Evolutionary conservation across 148 eudicot species (phyloP).

Genomic region (Rhododendron simsii): DNA sequence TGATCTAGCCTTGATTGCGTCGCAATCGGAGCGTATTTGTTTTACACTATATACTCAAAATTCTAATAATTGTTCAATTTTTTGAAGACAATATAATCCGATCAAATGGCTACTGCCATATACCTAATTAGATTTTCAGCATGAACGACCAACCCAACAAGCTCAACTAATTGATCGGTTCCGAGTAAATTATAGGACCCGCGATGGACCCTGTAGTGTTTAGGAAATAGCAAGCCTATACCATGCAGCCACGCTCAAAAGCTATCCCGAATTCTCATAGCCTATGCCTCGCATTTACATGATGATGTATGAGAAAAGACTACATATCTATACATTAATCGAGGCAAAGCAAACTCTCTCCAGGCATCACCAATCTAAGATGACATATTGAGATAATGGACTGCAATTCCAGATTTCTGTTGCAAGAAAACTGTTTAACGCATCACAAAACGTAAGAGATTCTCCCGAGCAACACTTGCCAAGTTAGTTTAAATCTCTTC

Average conservation of each 20-base stretch:
- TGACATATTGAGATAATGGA: not conserved
- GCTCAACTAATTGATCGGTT: not conserved
- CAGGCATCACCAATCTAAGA: not conserved
- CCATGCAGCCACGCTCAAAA: not conserved
- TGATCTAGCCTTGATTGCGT: no score
- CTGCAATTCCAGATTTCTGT: not conserved
- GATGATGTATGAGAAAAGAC: not conserved
- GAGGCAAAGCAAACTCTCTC: not conserved
- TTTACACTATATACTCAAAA: no score
- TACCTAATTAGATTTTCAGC: not conserved
- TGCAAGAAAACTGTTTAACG: not conserved
- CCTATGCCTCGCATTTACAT: not conserved
- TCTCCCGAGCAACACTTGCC: not conserved
- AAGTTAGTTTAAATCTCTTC: not conserved
- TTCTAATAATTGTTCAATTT: no score
- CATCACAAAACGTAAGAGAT: not conserved
- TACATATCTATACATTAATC: not conserved
- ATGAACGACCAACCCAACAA: not conserved
- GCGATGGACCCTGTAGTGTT: not conserved
- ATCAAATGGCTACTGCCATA: no score
- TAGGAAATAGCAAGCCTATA: not conserved
- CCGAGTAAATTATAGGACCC: not conserved
- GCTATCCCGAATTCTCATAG: not conserved
- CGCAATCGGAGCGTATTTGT: no score
- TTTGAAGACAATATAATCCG: no score